Conservation (phyloP, 768 basidiomycete genomes). For the Tylopilus balloui region DNA sequence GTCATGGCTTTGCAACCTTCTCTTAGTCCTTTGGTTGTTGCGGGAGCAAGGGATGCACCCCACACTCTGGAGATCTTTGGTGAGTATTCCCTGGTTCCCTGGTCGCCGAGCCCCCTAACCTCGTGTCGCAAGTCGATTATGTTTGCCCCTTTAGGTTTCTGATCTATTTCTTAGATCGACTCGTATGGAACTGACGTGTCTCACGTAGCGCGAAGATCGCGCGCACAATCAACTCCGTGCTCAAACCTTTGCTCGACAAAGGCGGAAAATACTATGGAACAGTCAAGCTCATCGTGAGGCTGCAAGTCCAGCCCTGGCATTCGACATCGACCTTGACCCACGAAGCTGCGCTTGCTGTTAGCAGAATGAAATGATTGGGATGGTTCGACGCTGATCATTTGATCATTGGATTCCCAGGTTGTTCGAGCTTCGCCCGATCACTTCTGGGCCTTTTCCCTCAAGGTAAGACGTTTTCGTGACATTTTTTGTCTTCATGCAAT, state of each 20-base stretch:
- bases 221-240: constrained; percentile 51
- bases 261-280: constrained; percentile 66
- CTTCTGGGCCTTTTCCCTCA: constrained; percentile 75
- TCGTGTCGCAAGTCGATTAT: constrained; percentile 60
- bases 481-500: background rate
- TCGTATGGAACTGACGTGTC: background rate
- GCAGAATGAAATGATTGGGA: constrained; percentile 11
- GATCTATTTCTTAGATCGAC: background rate
- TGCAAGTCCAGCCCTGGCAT: constrained; percentile 81
- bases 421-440: constrained; percentile 65
- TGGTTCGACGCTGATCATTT: background rate
- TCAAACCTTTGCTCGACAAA: constrained; percentile 54
- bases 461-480: constrained; percentile 37
- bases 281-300: constrained; percentile 67
- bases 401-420: constrained; percentile 46
- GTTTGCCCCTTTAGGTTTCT: constrained; percentile 76
- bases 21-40: constrained; percentile 58
- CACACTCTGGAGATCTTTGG: constrained; percentile 81
- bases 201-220: constrained; percentile 54
- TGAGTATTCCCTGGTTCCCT: constrained; percentile 31
- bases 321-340: constrained; percentile 67
- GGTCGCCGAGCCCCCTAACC: background rate
- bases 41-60: constrained; percentile 54
- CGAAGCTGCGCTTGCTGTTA: constrained; percentile 78
- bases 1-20: constrained; percentile 77